Base-by-base conservation (phyloP, 257 asterid genomes). In the Thymus mandschuricus region DNA sequence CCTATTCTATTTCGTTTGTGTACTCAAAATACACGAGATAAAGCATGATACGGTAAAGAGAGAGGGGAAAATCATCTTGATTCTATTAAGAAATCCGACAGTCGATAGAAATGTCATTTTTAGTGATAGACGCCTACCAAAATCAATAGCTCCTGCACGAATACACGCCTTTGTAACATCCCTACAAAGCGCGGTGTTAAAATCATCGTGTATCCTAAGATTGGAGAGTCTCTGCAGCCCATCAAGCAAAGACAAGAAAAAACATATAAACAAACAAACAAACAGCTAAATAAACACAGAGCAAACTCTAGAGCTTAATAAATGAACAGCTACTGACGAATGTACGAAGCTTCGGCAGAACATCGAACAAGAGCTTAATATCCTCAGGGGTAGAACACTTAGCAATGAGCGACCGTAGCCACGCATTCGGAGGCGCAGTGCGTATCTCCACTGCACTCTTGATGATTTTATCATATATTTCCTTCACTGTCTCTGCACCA, bases 361-460 rank as follows among this genome's bases (percentile, higher is more conserved):
- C 75, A 69, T 88, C 82, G 38, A 89, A 88, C 28, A 95, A 78
- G 75, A 89, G 92, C 82, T 82, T 76, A 70, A 88, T 85, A 84
- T 95, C 97, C 76, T 92, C 94, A 8, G 33, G 58, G 40, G 78
- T 81, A 38, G 90, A 86, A 76, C 96, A 89, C 74, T 83, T 83
- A 66, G 81, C 84, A 64, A 92, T 52, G 48, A 95, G 88, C 21
- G 92, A 83, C 98, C 96, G 85, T 79, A 95, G 75, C 92, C 81
- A 86, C 55, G 94, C 86, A 80, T 95, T 95, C 10, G 98, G 98
- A 61, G 99, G 97, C 10, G 99, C 99, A 27, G 88, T 79, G 77
- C 85, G 87, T 68, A 59, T 87, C 68, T 85, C 88, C 13, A 67
- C 71, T 44, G 88, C 80, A 27, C 83, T 81, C 69, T 87, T 78